Evolutionary conservation across 1,139 yeast genomes (phyloP).

Genomic region (Blastobotrys arbuscula): DNA sequence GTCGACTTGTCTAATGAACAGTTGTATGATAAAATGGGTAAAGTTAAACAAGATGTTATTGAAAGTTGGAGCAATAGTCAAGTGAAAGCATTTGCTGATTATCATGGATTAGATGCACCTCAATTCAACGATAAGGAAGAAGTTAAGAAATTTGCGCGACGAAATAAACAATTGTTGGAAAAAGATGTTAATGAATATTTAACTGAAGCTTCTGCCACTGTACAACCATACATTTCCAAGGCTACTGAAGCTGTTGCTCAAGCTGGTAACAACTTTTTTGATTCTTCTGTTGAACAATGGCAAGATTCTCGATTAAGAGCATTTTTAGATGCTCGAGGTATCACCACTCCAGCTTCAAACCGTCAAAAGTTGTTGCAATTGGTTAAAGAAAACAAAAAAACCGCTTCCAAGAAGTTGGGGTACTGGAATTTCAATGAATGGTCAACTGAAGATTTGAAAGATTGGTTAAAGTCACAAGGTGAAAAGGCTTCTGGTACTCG

Average conservation of each 20-base stretch:
- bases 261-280: conserved; percentile 21
- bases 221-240: conserved; percentile 24
- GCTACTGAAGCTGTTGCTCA: conserved; percentile 20
- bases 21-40: conserved; percentile 39
- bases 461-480: conserved; percentile 38
- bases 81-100: conserved; percentile 43
- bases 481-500: conserved; percentile 34
- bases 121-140: conserved; percentile 36
- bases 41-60: conserved; percentile 43
- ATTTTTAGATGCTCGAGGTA: conserved; percentile 49
- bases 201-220: conserved; percentile 21
- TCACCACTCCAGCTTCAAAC: conserved; percentile 43
- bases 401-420: conserved; percentile 35
- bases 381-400: conserved; percentile 43
- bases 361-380: conserved; percentile 44
- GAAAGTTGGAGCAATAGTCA: conserved; percentile 45
- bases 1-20: conserved; percentile 42
- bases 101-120: conserved; percentile 40
- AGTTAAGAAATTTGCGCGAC: conserved; percentile 37
- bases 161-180: conserved; percentile 30
- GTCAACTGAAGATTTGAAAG: conserved; percentile 39
- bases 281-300: conserved; percentile 30
- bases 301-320: conserved; percentile 40
- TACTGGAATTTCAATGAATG: conserved; percentile 44
- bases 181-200: conserved; percentile 22